Conservation (phyloP, 768 basidiomycete genomes). For the Zangia roseola region DNA sequence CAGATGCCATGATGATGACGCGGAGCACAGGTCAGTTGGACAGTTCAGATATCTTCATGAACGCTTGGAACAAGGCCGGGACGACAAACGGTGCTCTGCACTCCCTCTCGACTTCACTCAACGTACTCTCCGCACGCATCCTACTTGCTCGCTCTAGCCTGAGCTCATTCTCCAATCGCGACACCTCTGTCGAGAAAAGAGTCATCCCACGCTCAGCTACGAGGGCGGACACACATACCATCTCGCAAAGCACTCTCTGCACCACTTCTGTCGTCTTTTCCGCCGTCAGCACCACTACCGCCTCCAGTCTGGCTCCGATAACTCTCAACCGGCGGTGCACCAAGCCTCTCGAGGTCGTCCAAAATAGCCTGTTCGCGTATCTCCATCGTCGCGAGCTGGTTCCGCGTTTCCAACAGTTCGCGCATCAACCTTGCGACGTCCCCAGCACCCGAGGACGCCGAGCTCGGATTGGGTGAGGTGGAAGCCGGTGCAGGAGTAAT, state of each 20-base stretch:
- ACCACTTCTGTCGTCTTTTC: not conserved
- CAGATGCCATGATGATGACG: not conserved
- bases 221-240: conserved; percentile 7
- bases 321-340: not conserved
- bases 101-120: conserved; percentile 51
- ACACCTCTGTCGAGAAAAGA: conserved; percentile 10
- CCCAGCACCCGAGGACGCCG: not conserved
- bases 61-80: conserved; percentile 54
- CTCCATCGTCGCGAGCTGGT: conserved; percentile 20
- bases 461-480: not conserved
- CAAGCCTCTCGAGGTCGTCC: conserved; percentile 20
- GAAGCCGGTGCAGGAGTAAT: not conserved
- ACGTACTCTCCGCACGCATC: conserved; percentile 41
- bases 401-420: conserved; percentile 30
- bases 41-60: conserved; percentile 47
- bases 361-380: conserved; percentile 25
- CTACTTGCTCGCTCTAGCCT: conserved; percentile 36
- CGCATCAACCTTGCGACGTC: conserved; percentile 14
- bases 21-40: conserved; percentile 25
- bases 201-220: not conserved
- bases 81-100: conserved; percentile 54
- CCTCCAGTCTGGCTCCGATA: too few species aligned
- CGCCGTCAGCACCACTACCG: too few species aligned
- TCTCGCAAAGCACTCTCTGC: conserved; percentile 7
- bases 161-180: conserved; percentile 35